Percentiles rank a stretch among this genome's conserved stretches.
Evolutionary conservation across 2,329 filamentous ascomycete genomes (phyloP).

Genomic region (Pseudogymnoascus sp.): DNA sequence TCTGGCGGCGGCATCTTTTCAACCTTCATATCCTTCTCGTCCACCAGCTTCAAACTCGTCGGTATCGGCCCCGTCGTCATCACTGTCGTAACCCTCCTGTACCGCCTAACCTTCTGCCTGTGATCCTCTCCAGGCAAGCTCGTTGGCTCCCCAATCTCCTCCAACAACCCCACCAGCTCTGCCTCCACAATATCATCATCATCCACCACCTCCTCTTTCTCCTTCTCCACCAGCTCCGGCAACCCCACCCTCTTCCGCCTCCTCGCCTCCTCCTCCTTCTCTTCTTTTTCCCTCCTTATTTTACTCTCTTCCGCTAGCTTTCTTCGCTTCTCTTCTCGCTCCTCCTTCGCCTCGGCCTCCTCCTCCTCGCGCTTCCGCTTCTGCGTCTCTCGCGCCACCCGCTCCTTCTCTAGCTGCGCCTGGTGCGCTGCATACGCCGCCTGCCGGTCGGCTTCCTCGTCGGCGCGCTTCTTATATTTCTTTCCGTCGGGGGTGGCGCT

Average conservation of each 20-base stretch:
- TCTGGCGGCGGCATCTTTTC: constrained; percentile 47
- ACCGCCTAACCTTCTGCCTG: constrained; percentile 59
- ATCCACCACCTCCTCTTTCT: constrained; percentile 37
- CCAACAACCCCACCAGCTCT: constrained; percentile 60
- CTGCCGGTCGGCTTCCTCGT: constrained; percentile 75
- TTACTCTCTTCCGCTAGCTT: constrained; percentile 75
- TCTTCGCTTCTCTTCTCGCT: constrained; percentile 74
- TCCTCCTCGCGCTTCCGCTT: constrained; percentile 92
- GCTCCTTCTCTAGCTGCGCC: constrained; percentile 62
- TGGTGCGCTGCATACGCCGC: constrained; percentile 79
- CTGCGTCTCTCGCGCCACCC: constrained; percentile 58
- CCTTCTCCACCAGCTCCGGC: constrained; percentile 58
- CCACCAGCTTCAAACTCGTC: constrained; percentile 70
- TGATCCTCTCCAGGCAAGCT: constrained; percentile 77
- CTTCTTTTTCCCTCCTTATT: constrained; percentile 61
- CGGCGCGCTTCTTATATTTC: constrained; percentile 80
- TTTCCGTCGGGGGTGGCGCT: constrained; percentile 36
- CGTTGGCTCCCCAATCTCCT: constrained; percentile 65
- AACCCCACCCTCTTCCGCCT: constrained; percentile 72
- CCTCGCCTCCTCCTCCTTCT: constrained; percentile 63
- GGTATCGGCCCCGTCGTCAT: constrained; percentile 74
- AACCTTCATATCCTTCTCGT: constrained; percentile 85
- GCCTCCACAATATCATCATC: constrained; percentile 63
- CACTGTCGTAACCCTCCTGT: constrained; percentile 54
- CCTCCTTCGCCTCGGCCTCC: constrained; percentile 58